Evolutionary conservation across 805 yeast genomes (phyloP), one percentile per base, ranked within the genome.

Genomic region (Saturnispora gosingensis): DNA sequence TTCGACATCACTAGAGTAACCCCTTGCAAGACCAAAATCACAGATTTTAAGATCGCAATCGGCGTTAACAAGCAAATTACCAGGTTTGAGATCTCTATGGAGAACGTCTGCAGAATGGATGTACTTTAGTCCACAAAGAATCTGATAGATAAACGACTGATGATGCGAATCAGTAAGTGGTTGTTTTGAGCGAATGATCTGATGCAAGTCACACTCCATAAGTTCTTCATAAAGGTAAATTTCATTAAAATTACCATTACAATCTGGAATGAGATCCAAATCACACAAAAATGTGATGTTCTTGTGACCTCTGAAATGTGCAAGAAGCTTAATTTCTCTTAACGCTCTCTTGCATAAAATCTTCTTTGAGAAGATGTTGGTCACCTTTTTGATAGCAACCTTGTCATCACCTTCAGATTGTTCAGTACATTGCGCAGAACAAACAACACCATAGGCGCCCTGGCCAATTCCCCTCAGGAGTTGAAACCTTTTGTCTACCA

Each of bases 171-270:
- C 98, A 1, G 97, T 88, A 58, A 93, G 73, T 0, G 95, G 86
- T 67, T 93, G 98, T 20, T 90, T 91, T 10, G 96, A 86, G 59
- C 95, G 78, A 56, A 93, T 91, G 61, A 93, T 93, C 67, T 91
- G 98, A 68, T 91, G 97, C 88, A 93, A 84, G 67, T 93, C 99
- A 69, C 98, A 91, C 67, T 91, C 98, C 98, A 93, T 93, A 60
- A 91, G 73, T 68, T 91, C 99, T 67, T 93, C 99, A 63, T 93
- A 93, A 7, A 93, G 73, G 59, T 93, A 93, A 11, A 93, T 76
- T 61, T 95, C 99, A 67, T 90, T 89, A 72, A 91, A 91, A 49
- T 80, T 78, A 3, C 82, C 82, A 16, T 74, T 70, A 2, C 76
- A 70, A 58, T 81, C 77, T 24, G 90, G 88, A 38, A 90, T 88